Conservation (phyloP, 1,139 yeast genomes). For the Kodamaea derodonti region DNA sequence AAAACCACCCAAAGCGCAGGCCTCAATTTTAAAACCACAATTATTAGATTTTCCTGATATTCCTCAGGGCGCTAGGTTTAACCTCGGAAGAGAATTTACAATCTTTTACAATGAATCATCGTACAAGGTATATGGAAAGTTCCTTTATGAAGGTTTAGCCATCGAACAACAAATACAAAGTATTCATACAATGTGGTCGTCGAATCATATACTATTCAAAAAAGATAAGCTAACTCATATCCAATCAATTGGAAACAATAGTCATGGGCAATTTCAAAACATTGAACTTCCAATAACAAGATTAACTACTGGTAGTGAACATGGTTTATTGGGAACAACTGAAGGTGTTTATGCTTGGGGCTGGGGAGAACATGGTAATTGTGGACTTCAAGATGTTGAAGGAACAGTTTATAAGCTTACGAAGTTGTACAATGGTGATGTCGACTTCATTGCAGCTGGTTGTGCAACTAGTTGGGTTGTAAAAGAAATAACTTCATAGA, state of each 20-base stretch:
- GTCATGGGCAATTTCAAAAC: conserved; percentile 61
- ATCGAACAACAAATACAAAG: conserved; percentile 8
- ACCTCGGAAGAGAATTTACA: conserved; percentile 48
- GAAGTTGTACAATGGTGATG: conserved; percentile 25
- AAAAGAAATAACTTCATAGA: conserved; percentile 4
- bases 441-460: conserved; percentile 36
- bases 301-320: conserved; percentile 77
- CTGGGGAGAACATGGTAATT: conserved; percentile 99
- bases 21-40: conserved; percentile 26
- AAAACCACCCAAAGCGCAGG: conserved; percentile 12
- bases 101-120: conserved; percentile 12
- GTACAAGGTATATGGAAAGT: conserved; percentile 6
- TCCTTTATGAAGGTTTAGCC: background rate
- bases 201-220: conserved; percentile 47
- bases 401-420: conserved; percentile 20
- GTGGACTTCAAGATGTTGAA: conserved; percentile 48
- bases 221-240: conserved; percentile 16
- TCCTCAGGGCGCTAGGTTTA: conserved; percentile 11
- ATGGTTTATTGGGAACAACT: conserved; percentile 50
- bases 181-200: conserved; percentile 75
- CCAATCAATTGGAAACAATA: conserved; percentile 65
- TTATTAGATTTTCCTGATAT: conserved; percentile 15
- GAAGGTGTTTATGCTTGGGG: conserved; percentile 74
- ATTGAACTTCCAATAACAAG: conserved; percentile 6
- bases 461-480: conserved; percentile 46